Percentiles rank a stretch among this genome's conserved stretches.
Evolutionary conservation across 345 rosid species (phyloP).

Genomic region (Populus deltoides): DNA sequence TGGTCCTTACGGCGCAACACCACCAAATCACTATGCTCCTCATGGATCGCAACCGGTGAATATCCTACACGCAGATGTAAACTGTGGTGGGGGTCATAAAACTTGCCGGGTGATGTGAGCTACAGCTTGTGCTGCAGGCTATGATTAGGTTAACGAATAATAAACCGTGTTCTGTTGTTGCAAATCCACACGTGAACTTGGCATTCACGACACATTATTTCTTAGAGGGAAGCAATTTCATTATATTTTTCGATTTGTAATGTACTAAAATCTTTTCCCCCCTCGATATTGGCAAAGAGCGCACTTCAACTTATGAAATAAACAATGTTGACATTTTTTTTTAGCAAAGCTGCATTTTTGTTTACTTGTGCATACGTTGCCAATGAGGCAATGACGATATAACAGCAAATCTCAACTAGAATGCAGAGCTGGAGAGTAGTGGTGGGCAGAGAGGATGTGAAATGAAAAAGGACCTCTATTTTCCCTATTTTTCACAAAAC

Average conservation of each 20-base stretch:
- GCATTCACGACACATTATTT: neutral
- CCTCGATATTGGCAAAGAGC: neutral
- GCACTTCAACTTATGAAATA: neutral
- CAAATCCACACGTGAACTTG: neutral
- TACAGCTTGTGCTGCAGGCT: neutral
- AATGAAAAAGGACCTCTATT: neutral
- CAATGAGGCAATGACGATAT: neutral
- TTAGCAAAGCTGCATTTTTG: neutral
- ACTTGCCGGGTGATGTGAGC: neutral
- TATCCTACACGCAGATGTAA: neutral
- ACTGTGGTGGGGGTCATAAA: too few relatives aligned
- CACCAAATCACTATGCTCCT: neutral
- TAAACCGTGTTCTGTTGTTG: neutral
- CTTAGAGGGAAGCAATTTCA: neutral
- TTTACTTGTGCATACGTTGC: neutral
- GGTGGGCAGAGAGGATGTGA: neutral
- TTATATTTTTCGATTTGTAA: neutral
- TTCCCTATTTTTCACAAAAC: slow-evolving; percentile 4
- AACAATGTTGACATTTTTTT: neutral
- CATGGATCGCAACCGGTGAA: neutral
- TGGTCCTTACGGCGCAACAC: too few relatives aligned
- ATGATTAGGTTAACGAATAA: neutral
- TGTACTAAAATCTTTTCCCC: neutral
- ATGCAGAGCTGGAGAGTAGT: neutral
- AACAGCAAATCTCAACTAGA: neutral